Evolutionary conservation across 768 basidiomycete genomes (phyloP), one percentile per base, ranked within the genome.

Genomic region (Neoboletus brunneissimus): DNA sequence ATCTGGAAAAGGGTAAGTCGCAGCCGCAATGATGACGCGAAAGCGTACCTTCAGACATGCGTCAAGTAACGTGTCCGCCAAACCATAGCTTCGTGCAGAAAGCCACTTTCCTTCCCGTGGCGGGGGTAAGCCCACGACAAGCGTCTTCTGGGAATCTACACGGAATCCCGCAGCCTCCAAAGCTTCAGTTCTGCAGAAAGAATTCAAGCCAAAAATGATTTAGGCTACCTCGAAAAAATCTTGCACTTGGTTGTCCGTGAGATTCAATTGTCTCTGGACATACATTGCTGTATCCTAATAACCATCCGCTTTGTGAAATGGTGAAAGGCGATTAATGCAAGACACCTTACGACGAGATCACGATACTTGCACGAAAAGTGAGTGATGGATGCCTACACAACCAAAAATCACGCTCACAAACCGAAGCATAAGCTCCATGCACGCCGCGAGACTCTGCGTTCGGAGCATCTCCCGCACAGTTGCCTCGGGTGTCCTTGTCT

Each of bases 51-150:
- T 61, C n/a, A 80, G 62, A 51, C 75, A 73, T 13, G 68, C 60
- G 34, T 64, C 65, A 0, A 75, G 65, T 8, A 80, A 56, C 5
- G 74, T 79, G 49, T 76, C 71, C 0, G 77, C 76, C 20, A 81
- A 64, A 10, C 75, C 74, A 56, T 76, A 81, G 57, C 76, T 81
- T 51, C 80, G 66, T 32, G 57, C 72, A 5, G 77, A 74, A 31
- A 65, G 25, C 70, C 72, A 70, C 7, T 56, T 66, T 23, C 70
- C 70, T 31, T 76, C 66, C 4, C 69, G 73, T 1, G 72, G 73
- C 9, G 72, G 69, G 25, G 79, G 79, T 15, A 81, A 60, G 23
- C 79, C 80, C 58, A 81, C 73, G 10, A 81, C 69, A 12, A 80
- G 67, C 5, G 72, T 76, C 20, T 72, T 71, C 12, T 70, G 69